Percentiles rank a stretch among this genome's conserved stretches.
Conservation (phyloP, 2,329 filamentous ascomycete species). For the Fusarium sp. region DNA sequence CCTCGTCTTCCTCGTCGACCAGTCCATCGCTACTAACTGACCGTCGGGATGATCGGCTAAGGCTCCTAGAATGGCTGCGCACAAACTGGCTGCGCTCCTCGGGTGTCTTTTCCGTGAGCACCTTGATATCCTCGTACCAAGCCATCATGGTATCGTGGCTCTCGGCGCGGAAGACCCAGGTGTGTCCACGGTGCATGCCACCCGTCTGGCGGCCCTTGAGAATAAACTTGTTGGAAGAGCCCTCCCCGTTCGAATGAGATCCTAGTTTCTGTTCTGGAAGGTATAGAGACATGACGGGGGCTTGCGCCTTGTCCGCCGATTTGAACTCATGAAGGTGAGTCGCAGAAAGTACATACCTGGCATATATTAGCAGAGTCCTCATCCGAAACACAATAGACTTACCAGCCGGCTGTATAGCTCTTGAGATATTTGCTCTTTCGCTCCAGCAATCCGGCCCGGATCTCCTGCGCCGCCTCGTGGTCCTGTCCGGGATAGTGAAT, state of each 20-base stretch:
- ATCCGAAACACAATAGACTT: conserved; percentile 48
- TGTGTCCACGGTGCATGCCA: conserved; percentile 85
- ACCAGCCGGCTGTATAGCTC: conserved; percentile 97
- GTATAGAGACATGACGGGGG: conserved; percentile 95
- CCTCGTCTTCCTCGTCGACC: conserved; percentile 78
- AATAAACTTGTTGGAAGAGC: conserved; percentile 96
- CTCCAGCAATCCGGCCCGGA: conserved; percentile 91
- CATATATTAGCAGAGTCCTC: conserved; percentile 10
- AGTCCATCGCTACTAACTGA: conserved; percentile 81
- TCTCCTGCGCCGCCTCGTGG: conserved; percentile 83
- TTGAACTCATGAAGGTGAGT: conserved; percentile 99
- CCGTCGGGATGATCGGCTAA: conserved; percentile 74
- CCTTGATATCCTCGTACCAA: conserved; percentile 94
- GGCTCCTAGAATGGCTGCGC: conserved; percentile 80
- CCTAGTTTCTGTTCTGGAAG: conserved; percentile 95
- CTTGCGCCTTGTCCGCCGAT: conserved; percentile 91
- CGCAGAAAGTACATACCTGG: conserved; percentile 92
- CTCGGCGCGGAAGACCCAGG: conserved; percentile 78
- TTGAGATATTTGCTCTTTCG: conserved; percentile 99
- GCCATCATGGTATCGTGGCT: conserved; percentile 95
- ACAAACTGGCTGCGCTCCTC: conserved; percentile 92
- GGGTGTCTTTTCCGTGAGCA: conserved; percentile 86
- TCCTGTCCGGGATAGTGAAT: conserved; percentile 94
- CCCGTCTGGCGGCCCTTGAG: conserved; percentile 96
- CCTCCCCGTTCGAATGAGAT: conserved; percentile 84